Conservation (phyloP, 352 stramenopile genomes). For the Phytophthora uliginosa region DNA sequence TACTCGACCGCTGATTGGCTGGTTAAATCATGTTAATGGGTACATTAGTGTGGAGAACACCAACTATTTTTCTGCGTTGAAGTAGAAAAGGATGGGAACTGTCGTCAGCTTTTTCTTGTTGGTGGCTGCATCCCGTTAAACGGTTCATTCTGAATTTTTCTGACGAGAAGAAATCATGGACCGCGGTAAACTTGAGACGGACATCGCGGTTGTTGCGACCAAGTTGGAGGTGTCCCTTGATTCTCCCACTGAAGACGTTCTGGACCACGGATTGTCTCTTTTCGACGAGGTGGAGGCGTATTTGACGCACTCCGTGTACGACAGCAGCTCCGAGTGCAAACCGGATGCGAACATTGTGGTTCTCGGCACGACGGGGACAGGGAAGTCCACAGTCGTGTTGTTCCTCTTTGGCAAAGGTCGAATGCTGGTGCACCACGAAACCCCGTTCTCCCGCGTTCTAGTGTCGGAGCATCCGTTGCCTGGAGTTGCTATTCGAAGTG, state of each 20-base stretch:
- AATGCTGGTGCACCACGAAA: slow-evolving; percentile 23
- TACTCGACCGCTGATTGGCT: not conserved
- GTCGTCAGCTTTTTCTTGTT: not conserved
- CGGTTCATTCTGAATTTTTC: not conserved
- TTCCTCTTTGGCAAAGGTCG: slow-evolving; percentile 29
- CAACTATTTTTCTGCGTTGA: not conserved
- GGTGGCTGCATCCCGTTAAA: not conserved
- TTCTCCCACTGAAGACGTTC: slow-evolving; percentile 15
- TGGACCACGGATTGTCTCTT: slow-evolving; percentile 15
- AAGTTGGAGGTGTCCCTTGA: not conserved
- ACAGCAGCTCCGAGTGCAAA: not conserved
- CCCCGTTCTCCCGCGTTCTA: slow-evolving; percentile 15
- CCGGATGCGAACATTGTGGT: slow-evolving; percentile 18
- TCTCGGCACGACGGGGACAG: slow-evolving; percentile 24
- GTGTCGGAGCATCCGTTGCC: slow-evolving; percentile 1
- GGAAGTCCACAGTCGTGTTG: slow-evolving; percentile 30
- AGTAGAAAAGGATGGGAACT: not conserved
- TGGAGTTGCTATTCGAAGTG: slow-evolving; percentile 22
- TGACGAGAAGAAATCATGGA: not conserved
- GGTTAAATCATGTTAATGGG: not conserved
- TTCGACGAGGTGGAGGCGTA: slow-evolving; percentile 29
- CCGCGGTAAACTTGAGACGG: not conserved
- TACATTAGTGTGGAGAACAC: not conserved
- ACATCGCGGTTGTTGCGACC: not conserved
- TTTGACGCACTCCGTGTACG: slow-evolving; percentile 10